These are phyloP conservation scores for Fraxinus baroniana DNA, from an alignment of 305 asterid genomes.

Conservation along the genomic window DNA sequence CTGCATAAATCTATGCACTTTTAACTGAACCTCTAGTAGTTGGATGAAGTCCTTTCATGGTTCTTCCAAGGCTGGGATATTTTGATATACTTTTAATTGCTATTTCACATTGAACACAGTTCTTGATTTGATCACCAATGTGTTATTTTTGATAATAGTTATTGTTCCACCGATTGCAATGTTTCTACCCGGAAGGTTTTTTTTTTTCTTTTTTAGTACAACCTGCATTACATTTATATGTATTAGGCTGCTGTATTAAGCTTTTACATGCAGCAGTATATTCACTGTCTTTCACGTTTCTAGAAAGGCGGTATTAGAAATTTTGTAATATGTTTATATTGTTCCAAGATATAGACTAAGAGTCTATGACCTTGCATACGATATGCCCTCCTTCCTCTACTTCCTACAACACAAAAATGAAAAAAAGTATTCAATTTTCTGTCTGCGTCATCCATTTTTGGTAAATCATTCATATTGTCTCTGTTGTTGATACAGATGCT, in stretches of 20 bases:
- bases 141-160: neutral
- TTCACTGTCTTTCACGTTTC: neutral
- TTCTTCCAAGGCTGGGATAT: neutral
- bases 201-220: neutral
- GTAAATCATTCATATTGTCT: neutral
- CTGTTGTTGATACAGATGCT: slow-evolving; percentile 57
- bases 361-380: neutral
- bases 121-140: neutral
- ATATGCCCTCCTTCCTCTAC: neutral
- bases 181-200: neutral
- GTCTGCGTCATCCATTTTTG: slow-evolving; percentile 4
- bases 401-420: neutral
- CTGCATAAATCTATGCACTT: neutral
- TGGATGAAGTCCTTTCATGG: neutral
- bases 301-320: neutral
- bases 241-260: neutral
- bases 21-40: neutral
- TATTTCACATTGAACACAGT: neutral
- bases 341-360: neutral
- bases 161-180: neutral
- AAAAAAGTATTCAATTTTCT: neutral
- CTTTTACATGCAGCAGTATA: neutral
- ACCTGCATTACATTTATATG: neutral
- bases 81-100: neutral
- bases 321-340: neutral